phyloP scores from a whole-genome alignment of 352 stramenopile genomes.

The Phytophthora cactorum region DNA sequence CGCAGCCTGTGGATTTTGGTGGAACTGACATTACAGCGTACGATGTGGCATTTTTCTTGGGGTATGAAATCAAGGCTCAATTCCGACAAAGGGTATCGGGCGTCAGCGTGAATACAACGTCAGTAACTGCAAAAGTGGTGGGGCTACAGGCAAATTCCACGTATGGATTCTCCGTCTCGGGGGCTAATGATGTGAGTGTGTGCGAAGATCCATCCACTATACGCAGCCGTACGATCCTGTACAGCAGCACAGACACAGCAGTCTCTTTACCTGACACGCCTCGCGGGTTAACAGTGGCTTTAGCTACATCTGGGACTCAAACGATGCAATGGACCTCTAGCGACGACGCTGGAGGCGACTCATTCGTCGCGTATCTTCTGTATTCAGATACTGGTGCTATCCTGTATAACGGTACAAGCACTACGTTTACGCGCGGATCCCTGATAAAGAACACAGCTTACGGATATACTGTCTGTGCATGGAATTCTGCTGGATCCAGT shows the following conservation, averaged over 20 bases:
- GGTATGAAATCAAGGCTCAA: slow-evolving; percentile 36
- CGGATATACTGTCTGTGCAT: slow-evolving; percentile 46
- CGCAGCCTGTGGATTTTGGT: slow-evolving; percentile 58
- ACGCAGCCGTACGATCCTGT: slow-evolving; percentile 39
- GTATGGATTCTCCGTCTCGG: slow-evolving; percentile 62
- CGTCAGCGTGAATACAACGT: slow-evolving; percentile 25
- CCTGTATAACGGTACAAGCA: slow-evolving; percentile 53
- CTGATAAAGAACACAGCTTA: slow-evolving; percentile 52
- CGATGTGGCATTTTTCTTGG: slow-evolving; percentile 51
- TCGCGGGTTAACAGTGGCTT: slow-evolving; percentile 30
- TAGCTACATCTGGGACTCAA: slow-evolving; percentile 53
- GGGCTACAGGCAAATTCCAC: slow-evolving; percentile 52
- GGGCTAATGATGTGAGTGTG: slow-evolving; percentile 60
- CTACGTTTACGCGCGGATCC: slow-evolving; percentile 40
- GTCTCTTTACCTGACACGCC: slow-evolving; percentile 46
- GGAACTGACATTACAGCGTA: slow-evolving; percentile 57
- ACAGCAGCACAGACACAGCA: slow-evolving; percentile 32
- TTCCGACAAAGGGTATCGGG: slow-evolving; percentile 42
- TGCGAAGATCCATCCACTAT: slow-evolving; percentile 41
- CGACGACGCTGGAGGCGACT: slow-evolving; percentile 47
- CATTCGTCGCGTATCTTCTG: slow-evolving; percentile 43
- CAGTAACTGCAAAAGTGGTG: slow-evolving; percentile 43
- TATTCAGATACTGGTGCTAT: slow-evolving; percentile 33
- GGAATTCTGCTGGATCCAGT: slow-evolving; percentile 54
- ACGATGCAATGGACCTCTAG: slow-evolving; percentile 46